Percentiles rank a stretch among this genome's conserved stretches.
Conservation (phyloP, 345 rosid genomes). For the Syzygium aqueum region DNA sequence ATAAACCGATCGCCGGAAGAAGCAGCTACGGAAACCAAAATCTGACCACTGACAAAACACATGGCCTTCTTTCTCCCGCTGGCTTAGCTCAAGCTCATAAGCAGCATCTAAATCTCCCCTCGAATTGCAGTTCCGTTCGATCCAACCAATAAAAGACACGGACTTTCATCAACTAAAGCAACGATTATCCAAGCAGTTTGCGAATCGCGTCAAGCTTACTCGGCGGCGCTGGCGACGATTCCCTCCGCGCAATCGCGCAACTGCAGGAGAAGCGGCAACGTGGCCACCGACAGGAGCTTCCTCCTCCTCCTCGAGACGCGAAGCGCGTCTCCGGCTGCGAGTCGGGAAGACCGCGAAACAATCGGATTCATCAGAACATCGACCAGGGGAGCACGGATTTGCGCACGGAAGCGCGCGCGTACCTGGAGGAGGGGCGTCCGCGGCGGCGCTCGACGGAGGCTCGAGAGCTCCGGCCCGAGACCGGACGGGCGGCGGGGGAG, state of each 20-base stretch:
- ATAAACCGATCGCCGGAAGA: neutral
- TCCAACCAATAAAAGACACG: neutral
- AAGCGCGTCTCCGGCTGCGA: neutral
- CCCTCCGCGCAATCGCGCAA: constrained; percentile 8
- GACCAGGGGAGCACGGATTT: neutral
- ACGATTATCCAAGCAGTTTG: neutral
- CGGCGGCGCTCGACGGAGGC: neutral
- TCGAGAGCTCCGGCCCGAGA: constrained; percentile 8
- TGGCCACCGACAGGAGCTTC: constrained; percentile 25
- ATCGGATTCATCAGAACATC: neutral
- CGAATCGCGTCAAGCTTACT: constrained; percentile 24
- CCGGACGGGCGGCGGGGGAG: constrained; percentile 9
- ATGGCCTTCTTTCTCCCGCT: neutral
- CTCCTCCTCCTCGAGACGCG: constrained; percentile 32
- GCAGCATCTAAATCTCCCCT: neutral
- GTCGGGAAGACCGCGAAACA: neutral
- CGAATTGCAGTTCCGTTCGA: neutral
- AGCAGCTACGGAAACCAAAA: neutral
- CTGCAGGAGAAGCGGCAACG: constrained; percentile 41
- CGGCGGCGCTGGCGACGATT: constrained; percentile 27
- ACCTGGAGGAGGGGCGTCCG: constrained; percentile 17
- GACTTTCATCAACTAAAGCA: neutral
- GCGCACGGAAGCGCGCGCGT: neutral
- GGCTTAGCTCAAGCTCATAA: neutral
- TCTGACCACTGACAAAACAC: neutral